Percentiles rank a stretch among this genome's conserved stretches.
These are phyloP conservation scores for Astrephomene gubernaculifera DNA, from an alignment of 139 green algal genomes.

Conservation along the genomic window DNA sequence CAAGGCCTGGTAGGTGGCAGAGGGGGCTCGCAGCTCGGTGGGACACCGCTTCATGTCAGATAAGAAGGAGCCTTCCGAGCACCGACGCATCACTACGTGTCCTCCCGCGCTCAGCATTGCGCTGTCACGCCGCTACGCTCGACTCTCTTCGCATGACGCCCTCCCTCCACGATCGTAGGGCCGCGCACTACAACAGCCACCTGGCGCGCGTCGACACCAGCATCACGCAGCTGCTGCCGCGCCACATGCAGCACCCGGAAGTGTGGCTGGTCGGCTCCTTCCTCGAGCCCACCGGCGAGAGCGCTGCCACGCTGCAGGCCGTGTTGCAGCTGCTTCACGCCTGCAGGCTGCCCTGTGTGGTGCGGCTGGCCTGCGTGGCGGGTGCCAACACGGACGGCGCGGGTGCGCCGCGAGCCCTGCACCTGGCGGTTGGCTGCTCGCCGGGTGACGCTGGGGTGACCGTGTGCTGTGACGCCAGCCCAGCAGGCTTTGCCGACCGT, in stretches of 20 bases:
- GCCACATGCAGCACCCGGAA: neutral
- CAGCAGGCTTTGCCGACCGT: neutral
- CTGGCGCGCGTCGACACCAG: neutral
- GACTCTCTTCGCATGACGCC: too few relatives aligned
- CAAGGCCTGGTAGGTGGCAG: slow-evolving; percentile 32
- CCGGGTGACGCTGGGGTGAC: neutral
- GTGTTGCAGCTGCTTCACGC: neutral
- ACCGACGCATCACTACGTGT: too few relatives aligned
- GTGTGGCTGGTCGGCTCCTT: slow-evolving; percentile 28
- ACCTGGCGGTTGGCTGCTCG: neutral
- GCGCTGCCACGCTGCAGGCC: neutral
- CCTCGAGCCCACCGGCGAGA: slow-evolving; percentile 3
- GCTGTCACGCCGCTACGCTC: too few relatives aligned
- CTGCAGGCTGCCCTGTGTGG: neutral
- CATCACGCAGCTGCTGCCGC: neutral
- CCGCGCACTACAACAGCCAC: slow-evolving; percentile 21
- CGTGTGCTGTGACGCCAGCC: neutral
- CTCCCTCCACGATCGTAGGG: too few relatives aligned
- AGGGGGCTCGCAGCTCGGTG: too few relatives aligned
- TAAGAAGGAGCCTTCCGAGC: too few relatives aligned
- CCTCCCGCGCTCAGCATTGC: too few relatives aligned
- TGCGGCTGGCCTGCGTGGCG: slow-evolving; percentile 23
- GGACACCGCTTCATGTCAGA: too few relatives aligned
- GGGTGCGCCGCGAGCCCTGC: neutral
- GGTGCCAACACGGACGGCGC: neutral